Evolutionary conservation across 2,329 filamentous ascomycete species (phyloP), one percentile per base, ranked within the genome.

Genomic region (Paraphoma sp.): DNA sequence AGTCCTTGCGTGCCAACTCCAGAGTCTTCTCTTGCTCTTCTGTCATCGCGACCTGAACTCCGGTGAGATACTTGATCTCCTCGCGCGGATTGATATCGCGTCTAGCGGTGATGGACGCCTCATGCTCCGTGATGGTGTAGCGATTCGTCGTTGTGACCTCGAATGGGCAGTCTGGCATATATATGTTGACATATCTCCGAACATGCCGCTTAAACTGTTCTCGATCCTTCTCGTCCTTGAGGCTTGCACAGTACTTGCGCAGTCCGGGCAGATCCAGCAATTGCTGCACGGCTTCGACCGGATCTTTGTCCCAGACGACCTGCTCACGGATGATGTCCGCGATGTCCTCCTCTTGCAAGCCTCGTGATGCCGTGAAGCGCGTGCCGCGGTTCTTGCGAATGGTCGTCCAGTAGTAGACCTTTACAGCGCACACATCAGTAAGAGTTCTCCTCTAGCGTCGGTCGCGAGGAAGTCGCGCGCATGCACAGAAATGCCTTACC

Each of bases 341-440:
- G 40, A 90, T 81, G 18, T 86, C 81, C 48, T 89, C 85, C 62
- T 88, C 85, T 51, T 86, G 87, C 48, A 98, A 83, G 41, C 92
- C 92, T 60, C 95, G 89, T 6, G 90, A 92, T 0, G 92, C 85
- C 68, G 91, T 90, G 76, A 96, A 98, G 53, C 91, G 92, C 51
- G 87, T 87, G 53, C 87, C 88, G 59, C 91, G 89, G 71, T 98
- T 97, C 79, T 99, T 99, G 63, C 94, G 93, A 56, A 97, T 97
- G 4, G 87, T 91, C 6, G 94, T 94, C 94, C 95, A 98, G 82
- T 95, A 99, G 78, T 91, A 97, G 9, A 92, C 89, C 94, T 97
- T 64, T 44, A 48, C 43, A 14, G 51, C 43, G 59, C 49, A 46
- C 28, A 45, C 41, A 50, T 72, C 53, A 70, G 66, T 45, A 38